A percentile compares a stretch with the other conserved stretches of the same genome.
Evolutionary conservation across 2,329 filamentous ascomycete species (phyloP).

Genomic region (Coniochaeta sp.): DNA sequence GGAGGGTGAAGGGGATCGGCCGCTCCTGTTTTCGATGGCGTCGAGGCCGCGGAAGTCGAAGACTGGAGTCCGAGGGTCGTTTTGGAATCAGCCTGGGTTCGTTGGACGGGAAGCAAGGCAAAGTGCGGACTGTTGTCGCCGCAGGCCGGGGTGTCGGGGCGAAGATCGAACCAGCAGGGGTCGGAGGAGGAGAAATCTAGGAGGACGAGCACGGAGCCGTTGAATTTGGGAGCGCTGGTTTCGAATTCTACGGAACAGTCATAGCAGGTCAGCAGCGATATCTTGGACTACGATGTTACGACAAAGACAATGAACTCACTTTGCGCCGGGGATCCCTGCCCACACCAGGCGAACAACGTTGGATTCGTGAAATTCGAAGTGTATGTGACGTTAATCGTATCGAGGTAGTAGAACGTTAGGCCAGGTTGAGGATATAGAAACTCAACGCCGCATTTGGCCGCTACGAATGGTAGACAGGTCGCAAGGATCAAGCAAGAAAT

Average conservation of each 20-base stretch:
- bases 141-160: constrained; percentile 9
- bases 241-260: constrained; percentile 10
- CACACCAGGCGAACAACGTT: constrained; percentile 14
- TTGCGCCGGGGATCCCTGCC: constrained; percentile 7
- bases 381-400: constrained; percentile 17
- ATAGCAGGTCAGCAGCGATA: background rate
- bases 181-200: constrained; percentile 13
- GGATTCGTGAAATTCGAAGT: constrained; percentile 12
- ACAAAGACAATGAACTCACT: constrained; percentile 12
- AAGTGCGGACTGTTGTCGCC: constrained; percentile 11
- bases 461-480: background rate
- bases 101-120: constrained; percentile 7
- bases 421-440: constrained; percentile 9
- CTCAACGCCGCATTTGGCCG: constrained; percentile 7
- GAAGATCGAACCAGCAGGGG: constrained; percentile 17
- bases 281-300: background rate
- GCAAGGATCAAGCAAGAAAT: background rate
- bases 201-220: constrained; percentile 11
- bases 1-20: background rate
- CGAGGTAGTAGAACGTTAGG: constrained; percentile 10
- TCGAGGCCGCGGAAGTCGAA: background rate
- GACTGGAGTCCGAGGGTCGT: constrained; percentile 4
- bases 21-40: background rate
- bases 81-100: background rate
- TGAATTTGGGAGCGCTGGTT: constrained; percentile 9